Base-by-base conservation (phyloP, 2,329 filamentous ascomycete genomes). In the Aspergillus unguis region DNA sequence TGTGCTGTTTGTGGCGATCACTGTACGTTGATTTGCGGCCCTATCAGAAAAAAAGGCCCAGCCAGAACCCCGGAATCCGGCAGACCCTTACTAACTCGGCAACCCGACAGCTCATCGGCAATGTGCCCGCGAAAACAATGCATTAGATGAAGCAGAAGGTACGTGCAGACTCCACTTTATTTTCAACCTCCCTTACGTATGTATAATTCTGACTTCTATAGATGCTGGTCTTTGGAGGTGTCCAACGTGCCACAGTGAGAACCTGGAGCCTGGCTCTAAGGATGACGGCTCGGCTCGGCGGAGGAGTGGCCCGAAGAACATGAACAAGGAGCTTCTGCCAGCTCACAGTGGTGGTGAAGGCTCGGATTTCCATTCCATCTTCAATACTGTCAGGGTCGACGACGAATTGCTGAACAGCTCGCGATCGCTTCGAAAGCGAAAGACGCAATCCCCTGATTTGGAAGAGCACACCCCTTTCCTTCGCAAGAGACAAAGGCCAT, bases 1-100 rank as follows among this genome's bases (percentile, higher is more conserved):
- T 96, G 92, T 71, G 78, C 77, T 55, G 80, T 84, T 58, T 97
- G 92, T 72, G 85, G 85, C 59, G 88, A 92, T 67, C 88, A 90
- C 72, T 85, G 91, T 95, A 78, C 73, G 88, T 83, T 57, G 50
- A 55, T 56, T 60, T 57, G 48, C 57, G 61, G 60, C 54, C 56
- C 58, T 44, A 43, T 58, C 46, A 57, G 17, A 59, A 60, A 62
- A 33, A 55, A 53, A 56, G 53, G 59, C 63, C 65, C 64, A 63
- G 57, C 68, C 66, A 66, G 47, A 67, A 46, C 50, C 50, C 63
- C 58, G 46, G 55, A 52, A 51, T 54, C 50, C 63, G 48, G 54
- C 52, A 52, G 57, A 50, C 50, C 49, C 58, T 62, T 23, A 58
- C 64, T 69, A 57, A 70, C 66, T 76, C 76, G 72, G 76, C 72